Conservation (phyloP, 768 basidiomycete species). For the Zangia roseola region DNA sequence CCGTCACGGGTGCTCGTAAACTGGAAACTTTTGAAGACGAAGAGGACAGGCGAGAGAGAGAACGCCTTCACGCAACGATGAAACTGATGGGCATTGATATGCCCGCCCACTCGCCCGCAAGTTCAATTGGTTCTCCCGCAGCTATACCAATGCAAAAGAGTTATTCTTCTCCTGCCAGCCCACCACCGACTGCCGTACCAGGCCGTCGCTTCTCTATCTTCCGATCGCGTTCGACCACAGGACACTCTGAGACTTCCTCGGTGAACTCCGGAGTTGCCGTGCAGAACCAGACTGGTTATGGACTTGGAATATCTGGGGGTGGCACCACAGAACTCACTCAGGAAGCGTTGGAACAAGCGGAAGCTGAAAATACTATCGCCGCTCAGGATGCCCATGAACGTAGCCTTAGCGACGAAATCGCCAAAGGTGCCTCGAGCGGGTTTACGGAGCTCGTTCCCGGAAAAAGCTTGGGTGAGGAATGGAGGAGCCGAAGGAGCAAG, state of each 20-base stretch:
- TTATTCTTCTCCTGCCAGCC: constrained; percentile 36
- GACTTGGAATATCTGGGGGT: constrained; percentile 27
- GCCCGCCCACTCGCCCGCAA: constrained; percentile 46
- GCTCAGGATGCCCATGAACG: constrained; percentile 81
- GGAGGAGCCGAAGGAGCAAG: constrained; percentile 52
- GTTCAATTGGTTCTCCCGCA: constrained; percentile 23
- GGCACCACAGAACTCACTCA: constrained; percentile 55
- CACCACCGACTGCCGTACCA: constrained; percentile 27
- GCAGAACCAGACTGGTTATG: constrained; percentile 34
- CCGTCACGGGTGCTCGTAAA: constrained; percentile 67
- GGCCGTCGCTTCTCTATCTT: constrained; percentile 71
- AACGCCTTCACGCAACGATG: constrained; percentile 87
- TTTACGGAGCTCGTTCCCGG: constrained; percentile 74
- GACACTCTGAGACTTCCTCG: constrained; percentile 48
- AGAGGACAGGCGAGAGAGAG: constrained; percentile 84
- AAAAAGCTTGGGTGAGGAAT: constrained; percentile 43
- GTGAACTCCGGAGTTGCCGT: constrained; percentile 42
- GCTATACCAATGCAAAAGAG: constrained; percentile 41
- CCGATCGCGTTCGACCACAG: constrained; percentile 46
- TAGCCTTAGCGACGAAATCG: constrained; percentile 67
- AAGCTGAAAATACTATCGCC: constrained; percentile 73
- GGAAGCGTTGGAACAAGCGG: constrained; percentile 74
- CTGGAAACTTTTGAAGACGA: constrained; percentile 90
- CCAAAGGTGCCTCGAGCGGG: constrained; percentile 68
- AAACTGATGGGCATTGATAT: constrained; percentile 89